These are phyloP conservation scores for Phascolomyces articulosus DNA, from an alignment of 371 early-diverging fungal species.

Conservation along the genomic window DNA sequence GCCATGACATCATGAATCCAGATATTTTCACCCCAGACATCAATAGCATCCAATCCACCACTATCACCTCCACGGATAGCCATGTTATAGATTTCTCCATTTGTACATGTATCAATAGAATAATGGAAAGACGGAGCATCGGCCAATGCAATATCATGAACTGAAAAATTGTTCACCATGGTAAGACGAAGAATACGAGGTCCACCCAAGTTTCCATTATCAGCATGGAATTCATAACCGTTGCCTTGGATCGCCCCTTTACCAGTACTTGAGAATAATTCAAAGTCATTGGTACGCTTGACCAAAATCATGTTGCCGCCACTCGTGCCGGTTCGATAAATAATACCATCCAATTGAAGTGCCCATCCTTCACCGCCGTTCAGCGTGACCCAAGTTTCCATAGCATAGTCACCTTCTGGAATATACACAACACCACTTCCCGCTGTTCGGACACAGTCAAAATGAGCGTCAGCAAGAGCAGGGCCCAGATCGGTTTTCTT, in stretches of 20 bases:
- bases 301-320: slow-evolving; percentile 12
- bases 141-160: neutral
- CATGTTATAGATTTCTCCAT: slow-evolving; percentile 10
- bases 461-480: neutral
- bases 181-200: slow-evolving; percentile 8
- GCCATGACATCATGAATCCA: slow-evolving; percentile 11
- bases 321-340: slow-evolving; percentile 3
- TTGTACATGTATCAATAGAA: slow-evolving; percentile 7
- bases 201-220: neutral
- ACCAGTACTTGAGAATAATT: slow-evolving; percentile 5
- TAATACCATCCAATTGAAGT: slow-evolving; percentile 5
- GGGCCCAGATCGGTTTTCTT: neutral
- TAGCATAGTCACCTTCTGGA: slow-evolving; percentile 8
- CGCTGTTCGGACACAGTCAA: neutral
- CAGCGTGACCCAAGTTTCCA: slow-evolving; percentile 8
- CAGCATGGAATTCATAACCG: slow-evolving; percentile 8
- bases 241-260: slow-evolving; percentile 10
- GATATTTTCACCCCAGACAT: slow-evolving; percentile 10
- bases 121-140: slow-evolving; percentile 5
- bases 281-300: slow-evolving; percentile 9
- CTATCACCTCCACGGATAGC: slow-evolving; percentile 6
- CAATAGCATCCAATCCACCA: slow-evolving; percentile 9
- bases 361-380: slow-evolving; percentile 4
- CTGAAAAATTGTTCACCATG: slow-evolving; percentile 10
- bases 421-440: slow-evolving; percentile 3